Evolutionary conservation across 2,329 filamentous ascomycete species (phyloP), one percentile per base, ranked within the genome.

Genomic region (Beauveria brongniartii): DNA sequence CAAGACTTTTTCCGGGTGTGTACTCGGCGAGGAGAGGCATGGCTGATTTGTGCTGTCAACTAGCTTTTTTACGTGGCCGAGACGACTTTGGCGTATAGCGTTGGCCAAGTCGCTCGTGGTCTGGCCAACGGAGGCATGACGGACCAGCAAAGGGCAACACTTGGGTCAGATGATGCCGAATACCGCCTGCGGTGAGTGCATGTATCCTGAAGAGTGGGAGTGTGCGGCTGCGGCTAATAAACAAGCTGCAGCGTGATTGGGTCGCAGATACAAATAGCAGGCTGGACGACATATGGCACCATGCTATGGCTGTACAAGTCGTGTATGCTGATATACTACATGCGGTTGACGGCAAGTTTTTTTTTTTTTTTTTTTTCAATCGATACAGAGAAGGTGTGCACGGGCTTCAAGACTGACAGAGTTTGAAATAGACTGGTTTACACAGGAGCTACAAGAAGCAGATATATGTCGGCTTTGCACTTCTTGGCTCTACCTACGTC

Each of bases 61-160:
- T 37, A 61, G 59, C 24, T 52, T 3, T 57, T 61, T 9, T 69
- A 69, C 43, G 58, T 67, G 16, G 62, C 63, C 22, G 70, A 72
- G 48, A 70, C 70, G n/a, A 62, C 64, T 0, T 64, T 70, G 14
- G 70, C 68, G 0, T 69, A 71, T 40, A 66, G 61, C 6, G 78
- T 82, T 26, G 77, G 76, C 3, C 76, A 72, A 58, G 64, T 64
- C 12, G 71, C 66, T 20, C 67, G 68, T 43, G 79, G 80, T 0
- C 69, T 82, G 1, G 77, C 80, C 9, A 82, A 82, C 62, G 80
- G 77, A 61, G 67, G 72, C 48, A 81, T 83, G 78, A 80, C 79
- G 1, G 74, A 77, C 3, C 73, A 74, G 46, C 67, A 81, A 59
- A 75, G 81, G 9, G 67, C 68, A 1, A 63, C 69, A 0, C 67